phyloP scores from a whole-genome alignment of 345 rosid species.

The Cardamine occulta region DNA sequence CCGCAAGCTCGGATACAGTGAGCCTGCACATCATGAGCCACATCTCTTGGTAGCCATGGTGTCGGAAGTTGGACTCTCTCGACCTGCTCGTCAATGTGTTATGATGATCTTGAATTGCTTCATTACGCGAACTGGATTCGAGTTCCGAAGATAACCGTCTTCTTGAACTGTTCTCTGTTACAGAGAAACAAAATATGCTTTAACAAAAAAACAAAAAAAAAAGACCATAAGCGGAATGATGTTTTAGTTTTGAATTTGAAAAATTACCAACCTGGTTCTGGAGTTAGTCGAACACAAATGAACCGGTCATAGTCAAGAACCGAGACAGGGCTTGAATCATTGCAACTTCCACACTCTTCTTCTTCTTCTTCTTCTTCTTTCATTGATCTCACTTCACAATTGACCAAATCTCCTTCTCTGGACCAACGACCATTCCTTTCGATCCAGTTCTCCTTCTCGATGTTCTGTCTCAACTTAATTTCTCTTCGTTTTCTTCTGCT shows the following conservation, averaged over 20 bases:
- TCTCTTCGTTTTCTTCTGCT: constrained; percentile 35
- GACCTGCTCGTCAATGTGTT: background rate
- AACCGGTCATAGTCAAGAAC: constrained; percentile 75
- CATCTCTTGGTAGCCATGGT: constrained; percentile 27
- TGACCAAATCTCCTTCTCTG: constrained; percentile 10
- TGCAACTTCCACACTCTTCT: constrained; percentile 56
- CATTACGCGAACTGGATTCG: background rate
- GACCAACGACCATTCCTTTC: background rate
- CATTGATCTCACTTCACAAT: constrained; percentile 29
- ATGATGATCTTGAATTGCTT: constrained; percentile 17
- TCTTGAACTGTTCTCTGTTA: constrained; percentile 34
- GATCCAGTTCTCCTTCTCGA: constrained; percentile 6
- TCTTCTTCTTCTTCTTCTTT: constrained; percentile 45
- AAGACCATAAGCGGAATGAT: background rate
- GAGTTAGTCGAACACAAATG: constrained; percentile 44
- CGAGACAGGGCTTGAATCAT: constrained; percentile 85
- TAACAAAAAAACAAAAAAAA: constrained; percentile 1
- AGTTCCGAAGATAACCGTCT: constrained; percentile 28
- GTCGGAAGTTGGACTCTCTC: constrained; percentile 9
- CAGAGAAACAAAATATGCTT: background rate
- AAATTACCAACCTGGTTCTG: constrained; percentile 48
- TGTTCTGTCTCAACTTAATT: constrained; percentile 34
- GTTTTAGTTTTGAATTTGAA: constrained; percentile 4
- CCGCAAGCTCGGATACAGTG: constrained; percentile 27
- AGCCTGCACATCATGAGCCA: constrained; percentile 32